Percentiles rank a stretch among this genome's conserved stretches.
phyloP scores from a whole-genome alignment of 768 basidiomycete genomes.

The Termitomyces sp. region DNA sequence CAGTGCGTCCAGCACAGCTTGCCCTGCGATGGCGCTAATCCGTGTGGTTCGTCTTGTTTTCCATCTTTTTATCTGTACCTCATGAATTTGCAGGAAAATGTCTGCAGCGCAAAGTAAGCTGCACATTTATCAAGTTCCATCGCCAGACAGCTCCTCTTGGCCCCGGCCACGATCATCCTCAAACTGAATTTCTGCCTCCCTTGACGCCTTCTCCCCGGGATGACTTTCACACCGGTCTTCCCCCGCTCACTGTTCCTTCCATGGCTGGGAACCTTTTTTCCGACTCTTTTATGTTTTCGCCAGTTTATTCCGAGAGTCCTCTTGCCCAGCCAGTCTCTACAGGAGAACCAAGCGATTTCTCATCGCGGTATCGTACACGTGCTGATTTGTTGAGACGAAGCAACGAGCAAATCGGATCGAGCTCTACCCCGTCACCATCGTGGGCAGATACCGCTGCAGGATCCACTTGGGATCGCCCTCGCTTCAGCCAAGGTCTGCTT shows the following conservation, averaged over 20 bases:
- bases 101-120: slow-evolving; percentile 60
- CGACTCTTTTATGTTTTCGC: slow-evolving; percentile 15
- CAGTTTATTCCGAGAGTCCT: slow-evolving; percentile 14
- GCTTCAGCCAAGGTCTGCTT: slow-evolving; percentile 39
- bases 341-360: slow-evolving; percentile 30
- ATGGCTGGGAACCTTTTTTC: slow-evolving; percentile 15
- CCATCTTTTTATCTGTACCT: not conserved
- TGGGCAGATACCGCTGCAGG: not conserved
- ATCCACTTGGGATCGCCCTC: slow-evolving; percentile 25
- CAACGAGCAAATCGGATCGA: slow-evolving; percentile 4
- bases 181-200: slow-evolving; percentile 24
- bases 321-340: slow-evolving; percentile 7
- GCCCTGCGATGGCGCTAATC: slow-evolving; percentile 76
- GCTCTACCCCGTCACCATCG: not conserved
- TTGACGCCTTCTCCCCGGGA: slow-evolving; percentile 19
- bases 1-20: slow-evolving; percentile 74
- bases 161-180: slow-evolving; percentile 51
- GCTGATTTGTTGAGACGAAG: slow-evolving; percentile 35
- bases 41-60: slow-evolving; percentile 53
- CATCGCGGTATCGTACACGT: slow-evolving; percentile 43
- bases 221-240: slow-evolving; percentile 27
- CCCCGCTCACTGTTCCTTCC: slow-evolving; percentile 21
- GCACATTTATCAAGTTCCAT: slow-evolving; percentile 81
- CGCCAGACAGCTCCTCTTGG: slow-evolving; percentile 76
- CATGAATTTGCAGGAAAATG: slow-evolving; percentile 55